Evolutionary conservation across 73 alveolate genomes (phyloP), one percentile per base, ranked within the genome.

Genomic region (Paramecium octaurelia): DNA sequence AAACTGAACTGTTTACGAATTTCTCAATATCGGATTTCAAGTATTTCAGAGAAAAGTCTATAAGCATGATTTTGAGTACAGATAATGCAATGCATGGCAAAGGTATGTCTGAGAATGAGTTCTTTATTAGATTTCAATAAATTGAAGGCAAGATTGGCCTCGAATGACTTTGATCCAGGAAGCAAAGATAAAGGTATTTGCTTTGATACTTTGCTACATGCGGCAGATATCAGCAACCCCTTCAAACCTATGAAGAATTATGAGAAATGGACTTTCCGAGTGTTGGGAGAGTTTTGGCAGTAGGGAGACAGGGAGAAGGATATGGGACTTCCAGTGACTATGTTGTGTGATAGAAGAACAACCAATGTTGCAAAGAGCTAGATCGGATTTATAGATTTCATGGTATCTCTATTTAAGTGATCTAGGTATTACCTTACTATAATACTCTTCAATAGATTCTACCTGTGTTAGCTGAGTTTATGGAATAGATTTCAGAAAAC

Each of bases 241-340:
- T 94, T 96, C 16, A 97, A 97, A 90, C 93, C 94, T 36, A 92
- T 75, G 36, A 87, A 93, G n/a, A 93, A 96, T 34, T 97, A 95
- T 88, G 44, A 34, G 31, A 64, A 95, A 59, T 97, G 98, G 99
- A 94, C 98, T 7, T 93, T 92, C 44, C 83, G 93, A 92, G 97
- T 96, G 1, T 77, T 95, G 44, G 93, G 86, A 21, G 99, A 97
- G 85, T 97, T 97, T 88, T 96, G 85, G 92, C 31, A 31, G 20
- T 95, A 97, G 88, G 99, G 99, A 12, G 99, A 98, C 84, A 64
- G 89, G 83, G 99, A 98, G 92, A 96, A 96, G 84, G 92, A 92
- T 35, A 54, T 94, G 31, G 99, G 99, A 23, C 93, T 97, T 27
- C 97, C 98, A 68, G 92, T 98, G 38, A 85, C 99, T 23, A 85